Percentiles rank a stretch among this genome's conserved stretches.
phyloP scores from a whole-genome alignment of 2,329 filamentous ascomycete species.

The Thyridium curvatum region DNA sequence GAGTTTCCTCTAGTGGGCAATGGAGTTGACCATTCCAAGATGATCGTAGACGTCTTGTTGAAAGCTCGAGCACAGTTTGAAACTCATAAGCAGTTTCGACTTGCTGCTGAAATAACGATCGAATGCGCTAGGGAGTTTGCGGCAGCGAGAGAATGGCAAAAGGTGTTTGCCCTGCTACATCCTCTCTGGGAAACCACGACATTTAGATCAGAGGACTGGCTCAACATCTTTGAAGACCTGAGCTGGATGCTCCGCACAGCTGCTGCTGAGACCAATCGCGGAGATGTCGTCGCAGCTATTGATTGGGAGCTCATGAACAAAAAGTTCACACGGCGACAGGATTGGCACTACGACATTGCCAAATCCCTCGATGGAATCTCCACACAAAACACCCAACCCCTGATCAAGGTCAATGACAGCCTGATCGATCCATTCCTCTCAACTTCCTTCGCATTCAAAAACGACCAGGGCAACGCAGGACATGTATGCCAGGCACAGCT shows the following conservation, averaged over 20 bases:
- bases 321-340: slow-evolving; percentile 45
- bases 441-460: slow-evolving; percentile 47
- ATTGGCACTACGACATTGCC: slow-evolving; percentile 57
- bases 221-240: slow-evolving; percentile 51
- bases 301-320: slow-evolving; percentile 60
- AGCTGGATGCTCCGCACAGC: slow-evolving; percentile 55
- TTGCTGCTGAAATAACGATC: slow-evolving; percentile 49
- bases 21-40: slow-evolving; percentile 47
- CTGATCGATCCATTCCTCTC: slow-evolving; percentile 20
- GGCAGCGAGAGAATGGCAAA: slow-evolving; percentile 42
- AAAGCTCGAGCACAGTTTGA: slow-evolving; percentile 48
- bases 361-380: slow-evolving; percentile 47
- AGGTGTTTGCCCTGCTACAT: slow-evolving; percentile 45
- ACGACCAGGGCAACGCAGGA: slow-evolving; percentile 54
- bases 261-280: slow-evolving; percentile 44
- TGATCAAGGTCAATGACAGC: slow-evolving; percentile 44
- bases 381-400: slow-evolving; percentile 33
- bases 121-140: slow-evolving; percentile 52
- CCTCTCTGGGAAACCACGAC: slow-evolving; percentile 52
- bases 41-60: slow-evolving; percentile 47
- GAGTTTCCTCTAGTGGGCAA: slow-evolving; percentile 46
- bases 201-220: slow-evolving; percentile 55
- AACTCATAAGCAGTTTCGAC: slow-evolving; percentile 43
- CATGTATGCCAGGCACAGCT: slow-evolving; percentile 54
- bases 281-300: slow-evolving; percentile 51